These are phyloP conservation scores for Sporothrix phasma DNA, from an alignment of 2,329 filamentous ascomycete genomes.

Conservation along the genomic window DNA sequence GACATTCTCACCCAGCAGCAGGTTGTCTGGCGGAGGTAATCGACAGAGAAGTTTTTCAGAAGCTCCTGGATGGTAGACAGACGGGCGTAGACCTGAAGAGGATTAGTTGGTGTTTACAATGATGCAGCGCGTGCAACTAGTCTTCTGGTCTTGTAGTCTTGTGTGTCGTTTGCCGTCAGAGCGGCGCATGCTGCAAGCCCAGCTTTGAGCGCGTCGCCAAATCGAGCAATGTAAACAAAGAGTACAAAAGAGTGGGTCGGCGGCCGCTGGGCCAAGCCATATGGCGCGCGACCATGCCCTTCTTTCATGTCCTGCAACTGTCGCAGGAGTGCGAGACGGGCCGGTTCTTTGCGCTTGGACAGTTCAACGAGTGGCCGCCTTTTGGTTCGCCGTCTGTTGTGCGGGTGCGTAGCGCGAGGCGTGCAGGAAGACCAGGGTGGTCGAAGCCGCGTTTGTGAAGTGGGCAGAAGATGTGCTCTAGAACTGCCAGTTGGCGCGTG, in stretches of 20 bases:
- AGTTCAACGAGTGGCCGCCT: no score
- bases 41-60: slow-evolving; percentile 67
- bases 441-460: no score
- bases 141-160: background rate
- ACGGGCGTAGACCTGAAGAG: slow-evolving; percentile 62
- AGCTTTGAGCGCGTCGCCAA: background rate
- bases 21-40: slow-evolving; percentile 86
- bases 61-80: slow-evolving; percentile 70
- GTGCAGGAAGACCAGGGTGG: no score
- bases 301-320: background rate
- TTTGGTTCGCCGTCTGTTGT: no score
- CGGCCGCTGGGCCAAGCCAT: background rate
- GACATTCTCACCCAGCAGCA: slow-evolving; percentile 59
- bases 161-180: no score
- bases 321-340: no score
- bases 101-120: background rate
- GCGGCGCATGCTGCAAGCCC: background rate
- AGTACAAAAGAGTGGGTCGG: slow-evolving; percentile 4
- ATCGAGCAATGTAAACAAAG: slow-evolving; percentile 2
- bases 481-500: no score
- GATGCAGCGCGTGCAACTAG: background rate
- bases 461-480: no score
- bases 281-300: background rate
- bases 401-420: no score
- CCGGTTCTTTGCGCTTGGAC: no score